Percentiles rank a stretch among this genome's conserved stretches.
Conservation (phyloP, 805 yeast species). For the Diddensiella santjacobensis region DNA sequence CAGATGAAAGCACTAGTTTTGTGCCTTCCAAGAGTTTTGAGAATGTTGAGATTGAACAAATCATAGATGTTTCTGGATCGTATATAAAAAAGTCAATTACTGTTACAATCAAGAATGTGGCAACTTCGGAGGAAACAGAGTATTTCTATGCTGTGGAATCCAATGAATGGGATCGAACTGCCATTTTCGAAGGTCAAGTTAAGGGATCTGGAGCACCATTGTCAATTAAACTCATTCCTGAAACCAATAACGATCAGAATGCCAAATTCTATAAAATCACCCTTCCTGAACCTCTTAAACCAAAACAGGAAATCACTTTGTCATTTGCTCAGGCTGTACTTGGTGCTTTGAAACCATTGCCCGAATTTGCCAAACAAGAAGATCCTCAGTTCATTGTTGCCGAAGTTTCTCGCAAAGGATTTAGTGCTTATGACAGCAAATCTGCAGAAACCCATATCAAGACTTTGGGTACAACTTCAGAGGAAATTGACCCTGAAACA, state of each 20-base stretch:
- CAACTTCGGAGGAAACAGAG: conserved; percentile 45
- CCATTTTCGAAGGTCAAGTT: conserved; percentile 44
- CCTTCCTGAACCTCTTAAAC: conserved; percentile 64
- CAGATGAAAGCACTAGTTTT: not conserved
- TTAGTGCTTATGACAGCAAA: conserved; percentile 58
- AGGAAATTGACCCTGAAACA: conserved; percentile 39
- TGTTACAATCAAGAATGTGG: conserved; percentile 59
- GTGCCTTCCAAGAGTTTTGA: conserved; percentile 40
- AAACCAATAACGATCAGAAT: conserved; percentile 26
- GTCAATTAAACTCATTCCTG: conserved; percentile 30
- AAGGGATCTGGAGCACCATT: conserved; percentile 25
- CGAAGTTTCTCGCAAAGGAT: conserved; percentile 51
- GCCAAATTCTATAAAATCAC: conserved; percentile 45
- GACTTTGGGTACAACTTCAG: conserved; percentile 18
- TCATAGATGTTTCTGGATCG: conserved; percentile 61
- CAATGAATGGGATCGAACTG: conserved; percentile 39
- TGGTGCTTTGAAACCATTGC: conserved; percentile 53
- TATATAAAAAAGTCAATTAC: conserved; percentile 60
- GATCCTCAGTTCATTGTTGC: conserved; percentile 59
- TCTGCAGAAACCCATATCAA: conserved; percentile 13
- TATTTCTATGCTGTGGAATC: conserved; percentile 61
- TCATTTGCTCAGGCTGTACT: conserved; percentile 48
- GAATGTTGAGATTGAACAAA: conserved; percentile 53
- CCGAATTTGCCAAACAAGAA: conserved; percentile 55
- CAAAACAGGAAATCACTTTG: conserved; percentile 51